Evolutionary conservation across 2,329 filamentous ascomycete genomes (phyloP), one percentile per base, ranked within the genome.

Genomic region (Aspergillus fumigatus): DNA sequence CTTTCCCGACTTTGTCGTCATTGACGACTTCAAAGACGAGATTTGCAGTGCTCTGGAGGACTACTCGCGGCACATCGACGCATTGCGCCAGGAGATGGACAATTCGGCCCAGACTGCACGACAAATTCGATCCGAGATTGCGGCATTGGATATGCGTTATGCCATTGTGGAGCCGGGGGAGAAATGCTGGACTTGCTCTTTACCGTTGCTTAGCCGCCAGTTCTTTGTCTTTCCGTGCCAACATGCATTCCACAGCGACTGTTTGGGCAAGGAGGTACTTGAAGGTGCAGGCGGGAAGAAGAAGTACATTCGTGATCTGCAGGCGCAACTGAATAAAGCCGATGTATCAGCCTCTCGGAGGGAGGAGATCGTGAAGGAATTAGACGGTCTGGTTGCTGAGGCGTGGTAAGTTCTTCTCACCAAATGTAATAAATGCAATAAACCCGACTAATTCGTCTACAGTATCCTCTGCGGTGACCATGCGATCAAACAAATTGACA

Each of bases 211-310:
- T 17, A 92, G 89, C 68, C 79, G 92, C 53, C 92, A 97, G 67
- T 99, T 99, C 75, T 99, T 97, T 65, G 94, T 99, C 19, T 99
- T 99, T 64, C 94, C 94, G 0, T 99, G 94, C 73, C 94, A 99
- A 78, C 94, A 99, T 75, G 90, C 92, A 3, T 99, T 99, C 69
- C 94, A 99, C 73, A 93, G 90, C 45, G 94, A 99, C 71, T 99
- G 94, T 72, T 77, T 99, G 50, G 93, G 91, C 0, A 87, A 85
- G 66, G 89, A 88, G 69, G 91, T 97, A 0, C 82, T 97, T 53
- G 89, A 93, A 72, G 87, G 91, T 62, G 87, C 88, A 1, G 90
- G 91, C 0, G 88, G 85, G 19, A 90, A 88, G 74, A 86, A 88
- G 17, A 87, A 87, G 71, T 82, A 89, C 63, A 97, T 99, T 64